Evolutionary conservation across 1,139 yeast genomes (phyloP).

Genomic region (Suzukiozyma palmioleophila): DNA sequence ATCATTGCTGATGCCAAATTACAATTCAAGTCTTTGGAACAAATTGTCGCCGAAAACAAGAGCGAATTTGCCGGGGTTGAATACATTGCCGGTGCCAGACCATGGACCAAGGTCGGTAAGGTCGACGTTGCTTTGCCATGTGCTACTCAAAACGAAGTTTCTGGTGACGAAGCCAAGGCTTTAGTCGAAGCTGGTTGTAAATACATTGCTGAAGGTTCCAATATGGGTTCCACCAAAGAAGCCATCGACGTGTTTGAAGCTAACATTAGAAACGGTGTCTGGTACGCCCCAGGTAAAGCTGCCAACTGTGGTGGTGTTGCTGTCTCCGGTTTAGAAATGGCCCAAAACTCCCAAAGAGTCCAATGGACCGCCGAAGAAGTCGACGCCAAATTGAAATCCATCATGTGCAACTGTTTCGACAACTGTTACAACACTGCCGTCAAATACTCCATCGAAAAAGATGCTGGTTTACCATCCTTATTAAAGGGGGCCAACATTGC

Average conservation of each 20-base stretch:
- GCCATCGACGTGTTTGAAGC: conserved; percentile 94
- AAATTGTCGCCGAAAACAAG: conserved; percentile 54
- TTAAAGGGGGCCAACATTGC: conserved; percentile 99
- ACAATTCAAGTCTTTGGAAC: conserved; percentile 70
- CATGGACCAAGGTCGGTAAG: conserved; percentile 90
- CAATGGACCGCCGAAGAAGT: conserved; percentile 87
- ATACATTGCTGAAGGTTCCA: conserved; percentile 97
- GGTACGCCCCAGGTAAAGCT: conserved; percentile 99
- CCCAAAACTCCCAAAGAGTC: conserved; percentile 95
- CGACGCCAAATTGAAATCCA: conserved; percentile 78
- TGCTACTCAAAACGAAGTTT: conserved; percentile 97
- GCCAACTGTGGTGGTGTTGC: conserved; percentile 99
- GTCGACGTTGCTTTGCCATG: conserved; percentile 96
- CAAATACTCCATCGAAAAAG: conserved; percentile 70
- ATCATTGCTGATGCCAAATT: conserved; percentile 80
- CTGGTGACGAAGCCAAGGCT: conserved; percentile 95
- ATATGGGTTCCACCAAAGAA: conserved; percentile 98
- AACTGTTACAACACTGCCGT: conserved; percentile 87
- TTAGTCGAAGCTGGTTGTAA: conserved; percentile 88
- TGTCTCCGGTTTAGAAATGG: conserved; percentile 98
- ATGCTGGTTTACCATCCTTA: conserved; percentile 70
- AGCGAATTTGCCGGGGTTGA: conserved; percentile 62
- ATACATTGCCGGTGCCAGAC: conserved; percentile 91
- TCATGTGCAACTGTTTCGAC: conserved; percentile 91
- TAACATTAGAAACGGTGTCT: conserved; percentile 69